Evolutionary conservation across 371 early-diverging fungal genomes (phyloP).

Genomic region (Globomyces sp.): DNA sequence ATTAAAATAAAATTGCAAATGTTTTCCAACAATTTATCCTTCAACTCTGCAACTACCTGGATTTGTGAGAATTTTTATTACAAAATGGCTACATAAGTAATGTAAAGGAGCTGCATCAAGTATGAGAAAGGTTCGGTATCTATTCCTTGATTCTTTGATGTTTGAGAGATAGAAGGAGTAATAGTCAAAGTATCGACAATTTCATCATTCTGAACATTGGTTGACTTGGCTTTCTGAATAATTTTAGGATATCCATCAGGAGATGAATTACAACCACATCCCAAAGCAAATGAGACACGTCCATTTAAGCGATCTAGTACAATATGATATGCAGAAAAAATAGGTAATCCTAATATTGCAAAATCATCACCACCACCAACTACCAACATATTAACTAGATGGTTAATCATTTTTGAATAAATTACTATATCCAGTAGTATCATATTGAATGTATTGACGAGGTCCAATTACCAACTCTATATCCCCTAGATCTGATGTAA

Average conservation of each 20-base stretch:
- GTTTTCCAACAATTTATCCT: too few relatives aligned
- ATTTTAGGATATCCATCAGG: conserved; percentile 16
- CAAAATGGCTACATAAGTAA: too few relatives aligned
- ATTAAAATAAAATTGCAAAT: conserved; percentile 11
- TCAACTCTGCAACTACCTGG: too few relatives aligned
- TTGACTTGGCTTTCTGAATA: not conserved
- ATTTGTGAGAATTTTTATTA: too few relatives aligned
- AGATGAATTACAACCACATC: conserved; percentile 13
- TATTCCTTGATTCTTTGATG: too few relatives aligned
- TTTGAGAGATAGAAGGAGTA: too few relatives aligned
- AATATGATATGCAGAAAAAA: conserved; percentile 9
- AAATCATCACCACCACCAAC: not conserved
- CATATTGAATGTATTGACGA: conserved; percentile 13
- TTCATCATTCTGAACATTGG: too few relatives aligned
- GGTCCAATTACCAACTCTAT: conserved; percentile 11
- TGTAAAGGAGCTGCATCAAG: too few relatives aligned
- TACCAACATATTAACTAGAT: not conserved
- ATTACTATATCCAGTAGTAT: conserved; percentile 10
- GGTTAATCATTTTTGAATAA: not conserved
- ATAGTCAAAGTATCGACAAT: too few relatives aligned
- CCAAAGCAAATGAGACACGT: not conserved
- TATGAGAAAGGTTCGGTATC: too few relatives aligned
- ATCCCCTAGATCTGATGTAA: not conserved
- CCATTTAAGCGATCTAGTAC: not conserved
- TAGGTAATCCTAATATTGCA: conserved; percentile 12